Evolutionary conservation across 306 rosid species (phyloP).

Genomic region (Quercus suber): DNA sequence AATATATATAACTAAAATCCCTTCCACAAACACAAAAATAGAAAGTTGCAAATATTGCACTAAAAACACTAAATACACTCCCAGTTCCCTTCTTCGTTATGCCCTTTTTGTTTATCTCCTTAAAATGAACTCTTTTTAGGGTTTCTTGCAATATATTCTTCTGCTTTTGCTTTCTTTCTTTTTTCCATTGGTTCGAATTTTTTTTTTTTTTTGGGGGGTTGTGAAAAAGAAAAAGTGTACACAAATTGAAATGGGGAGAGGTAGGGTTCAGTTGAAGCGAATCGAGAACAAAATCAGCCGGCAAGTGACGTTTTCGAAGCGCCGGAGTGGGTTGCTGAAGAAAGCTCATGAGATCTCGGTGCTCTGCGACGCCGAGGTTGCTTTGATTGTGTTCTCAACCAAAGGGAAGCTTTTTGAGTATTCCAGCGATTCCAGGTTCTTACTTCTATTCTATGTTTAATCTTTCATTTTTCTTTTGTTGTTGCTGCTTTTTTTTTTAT

Average conservation of each 20-base stretch:
- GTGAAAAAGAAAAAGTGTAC: neutral
- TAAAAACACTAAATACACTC: neutral
- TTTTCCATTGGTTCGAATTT: neutral
- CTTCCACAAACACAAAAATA: conserved; percentile 35
- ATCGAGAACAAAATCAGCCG: conserved; percentile 83
- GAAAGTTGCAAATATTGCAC: conserved; percentile 37
- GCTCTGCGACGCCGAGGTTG: conserved; percentile 79
- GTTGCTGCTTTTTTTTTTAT: neutral
- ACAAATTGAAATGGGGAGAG: conserved; percentile 60
- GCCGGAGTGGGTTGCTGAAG: conserved; percentile 61
- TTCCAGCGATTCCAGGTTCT: conserved; percentile 59
- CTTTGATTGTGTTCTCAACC: conserved; percentile 64
- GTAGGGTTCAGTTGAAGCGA: conserved; percentile 72
- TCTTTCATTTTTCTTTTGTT: neutral
- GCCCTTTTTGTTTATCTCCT: conserved; percentile 6
- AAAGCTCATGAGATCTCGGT: conserved; percentile 85
- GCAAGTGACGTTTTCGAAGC: conserved; percentile 81
- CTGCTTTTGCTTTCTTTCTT: conserved; percentile 1
- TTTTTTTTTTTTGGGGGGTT: neutral
- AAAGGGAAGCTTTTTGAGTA: conserved; percentile 70
- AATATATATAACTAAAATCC: neutral
- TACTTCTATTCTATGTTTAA: neutral
- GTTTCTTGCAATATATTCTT: neutral
- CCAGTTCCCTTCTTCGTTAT: neutral
- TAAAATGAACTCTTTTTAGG: conserved; percentile 20